Conservation (phyloP, 2,329 filamentous ascomycete genomes). For the Incumbomyces lentus region DNA sequence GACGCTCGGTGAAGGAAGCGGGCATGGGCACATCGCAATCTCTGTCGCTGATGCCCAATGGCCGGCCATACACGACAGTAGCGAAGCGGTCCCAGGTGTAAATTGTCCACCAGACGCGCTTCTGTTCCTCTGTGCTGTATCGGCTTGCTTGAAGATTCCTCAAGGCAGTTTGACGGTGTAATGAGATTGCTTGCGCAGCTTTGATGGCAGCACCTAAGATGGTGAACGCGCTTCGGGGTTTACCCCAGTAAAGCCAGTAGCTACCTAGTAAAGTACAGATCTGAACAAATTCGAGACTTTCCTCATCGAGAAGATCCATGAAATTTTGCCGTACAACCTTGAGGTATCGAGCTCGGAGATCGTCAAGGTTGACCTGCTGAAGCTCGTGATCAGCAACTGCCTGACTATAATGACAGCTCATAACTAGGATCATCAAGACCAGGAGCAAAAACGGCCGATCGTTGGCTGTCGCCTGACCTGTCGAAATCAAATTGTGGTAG, state of each 20-base stretch:
- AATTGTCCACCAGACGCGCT: slow-evolving; percentile 34
- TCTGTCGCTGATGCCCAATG: slow-evolving; percentile 33
- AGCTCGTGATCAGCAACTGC: slow-evolving; percentile 10
- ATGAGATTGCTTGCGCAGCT: slow-evolving; percentile 27
- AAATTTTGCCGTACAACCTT: slow-evolving; percentile 25
- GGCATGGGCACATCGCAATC: slow-evolving; percentile 28
- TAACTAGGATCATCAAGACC: slow-evolving; percentile 28
- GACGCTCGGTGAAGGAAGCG: slow-evolving; percentile 25
- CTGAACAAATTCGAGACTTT: slow-evolving; percentile 30
- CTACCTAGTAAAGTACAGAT: slow-evolving; percentile 32
- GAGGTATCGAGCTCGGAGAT: slow-evolving; percentile 8
- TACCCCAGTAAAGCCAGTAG: slow-evolving; percentile 34
- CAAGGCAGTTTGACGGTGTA: slow-evolving; percentile 23
- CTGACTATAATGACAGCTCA: slow-evolving; percentile 31
- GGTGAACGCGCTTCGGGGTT: slow-evolving; percentile 31
- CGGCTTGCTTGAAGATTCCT: slow-evolving; percentile 10
- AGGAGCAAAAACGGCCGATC: slow-evolving; percentile 31
- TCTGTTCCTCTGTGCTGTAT: slow-evolving; percentile 27
- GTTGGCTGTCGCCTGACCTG: slow-evolving; percentile 26
- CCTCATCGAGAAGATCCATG: slow-evolving; percentile 33
- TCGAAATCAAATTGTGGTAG: slow-evolving; percentile 24
- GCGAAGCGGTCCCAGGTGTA: slow-evolving; percentile 36
- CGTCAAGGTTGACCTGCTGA: slow-evolving; percentile 14
- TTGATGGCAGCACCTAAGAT: slow-evolving; percentile 30
- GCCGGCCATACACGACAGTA: slow-evolving; percentile 32